These are phyloP conservation scores for Lentinula sp. DNA, from an alignment of 768 basidiomycete species.

Conservation along the genomic window DNA sequence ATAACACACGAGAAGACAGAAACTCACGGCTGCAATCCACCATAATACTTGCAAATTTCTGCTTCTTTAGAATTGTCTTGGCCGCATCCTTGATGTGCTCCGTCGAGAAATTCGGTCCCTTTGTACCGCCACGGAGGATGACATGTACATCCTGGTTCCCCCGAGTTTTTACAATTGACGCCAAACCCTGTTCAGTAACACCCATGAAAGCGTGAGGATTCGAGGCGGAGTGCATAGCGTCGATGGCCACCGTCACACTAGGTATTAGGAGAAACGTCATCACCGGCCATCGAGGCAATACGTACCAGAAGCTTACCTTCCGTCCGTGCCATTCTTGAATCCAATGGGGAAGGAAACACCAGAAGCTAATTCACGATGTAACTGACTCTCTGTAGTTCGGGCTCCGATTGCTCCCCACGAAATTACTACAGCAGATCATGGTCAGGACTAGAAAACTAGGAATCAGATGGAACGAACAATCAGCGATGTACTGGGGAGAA, in stretches of 20 bases:
- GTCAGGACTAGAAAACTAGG: conserved; percentile 6
- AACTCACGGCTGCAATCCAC: conserved; percentile 76
- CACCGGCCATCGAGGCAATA: neutral
- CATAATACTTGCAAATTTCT: conserved; percentile 70
- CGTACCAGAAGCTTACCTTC: conserved; percentile 40
- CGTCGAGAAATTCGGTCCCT: conserved; percentile 82
- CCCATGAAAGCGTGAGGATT: conserved; percentile 98
- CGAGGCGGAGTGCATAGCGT: conserved; percentile 90
- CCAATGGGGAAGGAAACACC: conserved; percentile 97
- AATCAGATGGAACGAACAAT: conserved; percentile 39
- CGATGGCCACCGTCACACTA: conserved; percentile 84
- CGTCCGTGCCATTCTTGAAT: conserved; percentile 99
- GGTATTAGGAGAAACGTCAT: conserved; percentile 9
- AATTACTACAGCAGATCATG: conserved; percentile 39
- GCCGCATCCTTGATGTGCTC: conserved; percentile 66
- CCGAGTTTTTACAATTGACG: conserved; percentile 90
- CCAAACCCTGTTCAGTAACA: conserved; percentile 80
- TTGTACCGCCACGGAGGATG: conserved; percentile 89
- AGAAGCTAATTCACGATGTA: conserved; percentile 93
- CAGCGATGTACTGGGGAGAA: conserved; percentile 78
- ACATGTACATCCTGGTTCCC: conserved; percentile 89
- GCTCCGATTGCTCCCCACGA: conserved; percentile 98
- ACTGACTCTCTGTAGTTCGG: conserved; percentile 93
- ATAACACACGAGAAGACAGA: conserved; percentile 4
- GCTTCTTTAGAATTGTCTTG: conserved; percentile 59